Base-by-base conservation (phyloP, 1,284 basidiomycete species). In the Boletellus sp. region DNA sequence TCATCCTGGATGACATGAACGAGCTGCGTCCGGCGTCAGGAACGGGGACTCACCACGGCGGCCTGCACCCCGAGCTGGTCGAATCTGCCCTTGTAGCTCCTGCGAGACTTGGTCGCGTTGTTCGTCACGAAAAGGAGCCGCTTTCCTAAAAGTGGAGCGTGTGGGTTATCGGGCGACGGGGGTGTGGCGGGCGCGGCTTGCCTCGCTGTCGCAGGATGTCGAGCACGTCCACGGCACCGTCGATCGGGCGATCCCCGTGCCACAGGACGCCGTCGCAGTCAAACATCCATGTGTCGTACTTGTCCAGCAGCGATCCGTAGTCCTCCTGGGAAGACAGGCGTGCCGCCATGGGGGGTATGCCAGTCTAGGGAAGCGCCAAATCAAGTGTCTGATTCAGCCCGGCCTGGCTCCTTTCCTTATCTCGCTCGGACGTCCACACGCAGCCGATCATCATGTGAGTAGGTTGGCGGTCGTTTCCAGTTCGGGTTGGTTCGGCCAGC, bases 201-300 rank as follows among this genome's bases (percentile, higher is more conserved):
- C 87, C 80, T 66, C 73, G 74, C 48, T 70, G 70, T 48, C 84
- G 79, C 56, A 93, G 71, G 50, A 85, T 68, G 43, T 75, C 70
- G 48, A 95, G 74, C 9, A 91, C 86, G 38, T 90, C 79, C 40
- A 81, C 72, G 3, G 82, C 84, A 13, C 91, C 89, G 5, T 89
- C 83, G 53, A 94, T 82, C 30, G 90, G 72, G 41, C 76, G 72
- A 64, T 91, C 85, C n/a, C 91, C 92, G 47, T 84, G 81, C 89
- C 95, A 91, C 46, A 97, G 78, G 38, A 97, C 95, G 19, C 95
- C 95, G 64, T 99, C 95, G 66, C 94, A 99, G 69, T 99, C 96
- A 57, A 96, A 92, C 61, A 97, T 78, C 79, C 92, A 94, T 17
- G 89, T 94, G 64, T 96, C 93, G 63, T 88, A 92, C 55, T 78